A percentile compares a stretch with the other conserved stretches of the same genome.
These are phyloP conservation scores for Penicillium angulare DNA, from an alignment of 495 filamentous ascomycete species.

Conservation along the genomic window DNA sequence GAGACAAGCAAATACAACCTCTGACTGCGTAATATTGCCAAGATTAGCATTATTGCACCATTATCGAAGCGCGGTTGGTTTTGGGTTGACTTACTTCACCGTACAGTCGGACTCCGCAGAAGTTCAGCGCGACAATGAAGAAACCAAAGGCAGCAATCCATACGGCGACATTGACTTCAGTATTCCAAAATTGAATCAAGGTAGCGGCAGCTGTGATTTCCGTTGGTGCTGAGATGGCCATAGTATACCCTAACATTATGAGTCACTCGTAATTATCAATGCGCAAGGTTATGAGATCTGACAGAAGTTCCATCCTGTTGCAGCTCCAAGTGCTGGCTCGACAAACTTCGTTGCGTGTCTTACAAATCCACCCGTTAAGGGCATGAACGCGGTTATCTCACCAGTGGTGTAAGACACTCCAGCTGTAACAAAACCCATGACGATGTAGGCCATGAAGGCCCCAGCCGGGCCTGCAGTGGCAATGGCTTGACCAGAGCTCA, in stretches of 20 bases:
- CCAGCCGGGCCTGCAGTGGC: constrained; percentile 60
- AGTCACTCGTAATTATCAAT: constrained; percentile 18
- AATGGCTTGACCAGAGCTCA: constrained; percentile 54
- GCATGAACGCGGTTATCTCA: constrained; percentile 26
- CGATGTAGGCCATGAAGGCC: constrained; percentile 26
- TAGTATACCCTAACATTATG: constrained; percentile 8
- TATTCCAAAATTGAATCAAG: constrained; percentile 45
- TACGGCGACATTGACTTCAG: constrained; percentile 25
- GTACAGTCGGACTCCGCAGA: constrained; percentile 37
- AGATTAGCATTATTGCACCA: not conserved
- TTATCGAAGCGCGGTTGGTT: not conserved
- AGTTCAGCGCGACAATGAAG: constrained; percentile 36
- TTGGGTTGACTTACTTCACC: constrained; percentile 28
- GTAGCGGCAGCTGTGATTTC: constrained; percentile 42
- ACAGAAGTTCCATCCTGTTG: constrained; percentile 30
- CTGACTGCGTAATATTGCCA: constrained; percentile 6
- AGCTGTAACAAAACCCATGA: constrained; percentile 19
- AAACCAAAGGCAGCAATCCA: constrained; percentile 45
- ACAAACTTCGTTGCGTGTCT: constrained; percentile 25
- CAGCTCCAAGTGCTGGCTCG: constrained; percentile 30
- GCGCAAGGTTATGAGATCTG: constrained; percentile 4
- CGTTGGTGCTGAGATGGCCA: constrained; percentile 30
- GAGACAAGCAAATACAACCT: constrained; percentile 39
- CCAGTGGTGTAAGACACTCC: constrained; percentile 22
- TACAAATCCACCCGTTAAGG: constrained; percentile 28